Base-by-base conservation (phyloP, 1,139 yeast genomes). In the Petasospora fabianii region DNA sequence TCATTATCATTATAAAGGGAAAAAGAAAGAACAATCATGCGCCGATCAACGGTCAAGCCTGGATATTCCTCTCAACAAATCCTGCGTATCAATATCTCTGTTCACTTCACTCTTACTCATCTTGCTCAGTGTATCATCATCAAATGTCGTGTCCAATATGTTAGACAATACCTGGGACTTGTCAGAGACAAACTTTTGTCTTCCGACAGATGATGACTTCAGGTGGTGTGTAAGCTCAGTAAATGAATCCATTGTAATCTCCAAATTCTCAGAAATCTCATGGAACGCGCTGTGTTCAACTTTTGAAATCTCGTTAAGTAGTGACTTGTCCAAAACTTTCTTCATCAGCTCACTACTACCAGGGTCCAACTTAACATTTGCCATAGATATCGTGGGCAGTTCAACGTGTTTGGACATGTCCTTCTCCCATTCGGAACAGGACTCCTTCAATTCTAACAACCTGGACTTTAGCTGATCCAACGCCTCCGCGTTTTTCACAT, bases 381-480 rank as follows among this genome's bases (percentile, higher is more conserved):
- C 48, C 22, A 42, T 4, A 3, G 43, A 30, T 3, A 45, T 11
- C 3, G 34, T 29, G 4, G 46, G 46, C 4, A 44, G 26, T 6
- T 48, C 51, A n/a, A 46, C 24, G 6, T 41, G 41, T 18, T 39
- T 38, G 8, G 44, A 24, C 36, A 47, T 37, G 19, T 26, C 51
- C 5, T 44, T 58, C 30, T 61, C 60, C 84, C 86, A 80, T 34
- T 67, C 67, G 9, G 54, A 59, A 40, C 71, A 71, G 39, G 80
- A 84, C 21, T 59, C 54, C 34, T 65, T 60, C 36, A 83, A 55
- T 11, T 62, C 63, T 10, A 57, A 54, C 30, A 81, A 56, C 47
- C 77, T 70, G 27, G 61, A 56, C 28, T 69, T 64, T 51, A 74
- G 73, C 26, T 69, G 62, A 33, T 65, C 64, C 19, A 78, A 59